Percentiles rank a stretch among this genome's conserved stretches.
phyloP scores from a whole-genome alignment of 2,329 filamentous ascomycete genomes.

The Chaetomium sp. region DNA sequence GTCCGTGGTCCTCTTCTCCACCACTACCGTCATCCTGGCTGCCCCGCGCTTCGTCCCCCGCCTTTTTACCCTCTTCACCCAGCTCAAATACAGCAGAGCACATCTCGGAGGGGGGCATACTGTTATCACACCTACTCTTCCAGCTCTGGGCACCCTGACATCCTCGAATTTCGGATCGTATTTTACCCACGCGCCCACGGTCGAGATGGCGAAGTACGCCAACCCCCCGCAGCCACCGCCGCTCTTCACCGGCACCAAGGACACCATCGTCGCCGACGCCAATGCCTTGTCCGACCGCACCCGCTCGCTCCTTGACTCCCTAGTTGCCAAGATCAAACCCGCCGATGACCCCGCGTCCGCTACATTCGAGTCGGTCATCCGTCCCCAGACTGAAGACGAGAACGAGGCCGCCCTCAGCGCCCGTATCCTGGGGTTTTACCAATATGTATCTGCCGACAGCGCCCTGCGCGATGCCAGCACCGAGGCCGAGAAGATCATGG shows the following conservation, averaged over 20 bases:
- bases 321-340: slow-evolving; percentile 55
- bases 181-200: slow-evolving; percentile 45
- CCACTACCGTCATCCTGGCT: slow-evolving; percentile 59
- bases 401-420: slow-evolving; percentile 54
- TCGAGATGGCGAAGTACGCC: slow-evolving; percentile 62
- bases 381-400: slow-evolving; percentile 68
- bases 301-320: slow-evolving; percentile 57
- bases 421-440: slow-evolving; percentile 72
- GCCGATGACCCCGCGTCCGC: slow-evolving; percentile 44
- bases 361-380: slow-evolving; percentile 49
- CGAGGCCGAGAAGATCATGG: slow-evolving; percentile 67
- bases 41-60: slow-evolving; percentile 52
- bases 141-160: slow-evolving; percentile 21
- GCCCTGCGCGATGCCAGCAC: slow-evolving; percentile 68
- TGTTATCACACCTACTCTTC: slow-evolving; percentile 8
- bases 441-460: slow-evolving; percentile 65
- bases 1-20: slow-evolving; percentile 50
- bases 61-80: slow-evolving; percentile 51
- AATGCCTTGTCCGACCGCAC: slow-evolving; percentile 58
- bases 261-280: slow-evolving; percentile 60
- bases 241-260: slow-evolving; percentile 67
- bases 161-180: slow-evolving; percentile 30
- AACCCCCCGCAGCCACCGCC: slow-evolving; percentile 73
- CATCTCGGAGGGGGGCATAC: slow-evolving; percentile 22
- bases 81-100: slow-evolving; percentile 39